phyloP scores from a whole-genome alignment of 225 moss, liverwort and hornwort species.

The Takakia lepidozioides region DNA sequence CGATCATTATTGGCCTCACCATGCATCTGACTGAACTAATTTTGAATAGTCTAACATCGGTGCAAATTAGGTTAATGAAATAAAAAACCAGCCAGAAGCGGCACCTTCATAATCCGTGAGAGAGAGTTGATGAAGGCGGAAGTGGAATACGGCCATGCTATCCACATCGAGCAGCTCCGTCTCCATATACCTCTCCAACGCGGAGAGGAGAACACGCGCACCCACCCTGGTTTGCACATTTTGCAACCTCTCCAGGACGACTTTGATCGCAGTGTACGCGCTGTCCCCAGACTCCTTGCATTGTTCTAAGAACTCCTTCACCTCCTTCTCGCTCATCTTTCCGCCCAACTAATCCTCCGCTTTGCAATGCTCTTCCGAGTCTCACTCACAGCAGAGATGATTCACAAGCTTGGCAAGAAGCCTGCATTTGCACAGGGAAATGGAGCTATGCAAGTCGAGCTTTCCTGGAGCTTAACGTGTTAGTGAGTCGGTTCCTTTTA shows the following conservation, averaged over 20 bases:
- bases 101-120: slow-evolving; percentile 79
- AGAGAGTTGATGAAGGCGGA: slow-evolving; percentile 77
- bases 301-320: slow-evolving; percentile 61
- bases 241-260: slow-evolving; percentile 62
- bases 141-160: slow-evolving; percentile 67
- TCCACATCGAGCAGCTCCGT: slow-evolving; percentile 41
- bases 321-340: too few species aligned
- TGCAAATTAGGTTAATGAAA: not conserved
- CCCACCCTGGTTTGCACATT: slow-evolving; percentile 46
- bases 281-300: slow-evolving; percentile 85
- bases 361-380: too few species aligned
- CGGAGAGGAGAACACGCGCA: slow-evolving; percentile 65
- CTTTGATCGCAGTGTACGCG: slow-evolving; percentile 76
- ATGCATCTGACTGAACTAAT: not conserved
- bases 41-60: not conserved
- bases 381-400: too few species aligned
- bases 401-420: too few species aligned
- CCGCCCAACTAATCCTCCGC: too few species aligned
- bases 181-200: slow-evolving; percentile 53
- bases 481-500: too few species aligned
- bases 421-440: too few species aligned
- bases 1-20: not conserved
- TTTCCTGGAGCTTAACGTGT: too few species aligned
- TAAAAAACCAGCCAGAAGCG: not conserved
- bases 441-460: too few species aligned